Percentiles rank a stretch among this genome's conserved stretches.
These are phyloP conservation scores for Cubamyces lactineus DNA, from an alignment of 768 basidiomycete genomes.

Conservation along the genomic window DNA sequence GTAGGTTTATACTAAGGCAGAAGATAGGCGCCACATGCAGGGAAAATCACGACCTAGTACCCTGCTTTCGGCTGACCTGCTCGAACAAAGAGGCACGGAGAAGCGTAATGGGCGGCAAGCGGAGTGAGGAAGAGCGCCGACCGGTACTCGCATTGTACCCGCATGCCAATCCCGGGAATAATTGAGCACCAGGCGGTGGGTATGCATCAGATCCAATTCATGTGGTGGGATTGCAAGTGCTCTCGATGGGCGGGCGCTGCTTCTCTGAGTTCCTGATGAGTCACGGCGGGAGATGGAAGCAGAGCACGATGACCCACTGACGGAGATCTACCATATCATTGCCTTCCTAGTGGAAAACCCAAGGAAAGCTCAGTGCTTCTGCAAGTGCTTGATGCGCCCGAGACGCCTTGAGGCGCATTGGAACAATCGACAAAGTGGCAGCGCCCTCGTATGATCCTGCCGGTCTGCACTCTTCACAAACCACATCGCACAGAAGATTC, in stretches of 20 bases:
- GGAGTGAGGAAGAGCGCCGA: not conserved
- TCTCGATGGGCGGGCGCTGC: not conserved
- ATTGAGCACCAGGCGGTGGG: conserved; percentile 6
- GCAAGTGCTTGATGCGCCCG: not conserved
- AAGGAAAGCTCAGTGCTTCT: not conserved
- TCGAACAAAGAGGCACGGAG: conserved; percentile 2
- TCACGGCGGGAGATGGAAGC: not conserved
- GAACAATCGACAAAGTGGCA: not conserved
- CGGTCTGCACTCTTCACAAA: not conserved
- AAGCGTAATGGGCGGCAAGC: conserved; percentile 2
- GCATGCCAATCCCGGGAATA: conserved; percentile 6
- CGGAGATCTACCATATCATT: not conserved
- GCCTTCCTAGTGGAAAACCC: not conserved
- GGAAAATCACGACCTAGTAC: not conserved
- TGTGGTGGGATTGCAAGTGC: conserved; percentile 4
- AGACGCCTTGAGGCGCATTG: conserved; percentile 11
- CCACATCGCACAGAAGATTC: not conserved
- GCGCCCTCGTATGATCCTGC: conserved; percentile 12
- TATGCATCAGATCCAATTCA: conserved; percentile 4
- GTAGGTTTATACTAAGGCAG: conserved; percentile 1
- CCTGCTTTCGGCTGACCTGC: not conserved
- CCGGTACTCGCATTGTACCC: conserved; percentile 12
- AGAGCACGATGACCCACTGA: not conserved
- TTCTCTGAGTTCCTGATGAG: not conserved
- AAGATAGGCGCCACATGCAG: not conserved